These are phyloP conservation scores for Candida dajiaensis DNA, from an alignment of 805 yeast species.

Conservation along the genomic window DNA sequence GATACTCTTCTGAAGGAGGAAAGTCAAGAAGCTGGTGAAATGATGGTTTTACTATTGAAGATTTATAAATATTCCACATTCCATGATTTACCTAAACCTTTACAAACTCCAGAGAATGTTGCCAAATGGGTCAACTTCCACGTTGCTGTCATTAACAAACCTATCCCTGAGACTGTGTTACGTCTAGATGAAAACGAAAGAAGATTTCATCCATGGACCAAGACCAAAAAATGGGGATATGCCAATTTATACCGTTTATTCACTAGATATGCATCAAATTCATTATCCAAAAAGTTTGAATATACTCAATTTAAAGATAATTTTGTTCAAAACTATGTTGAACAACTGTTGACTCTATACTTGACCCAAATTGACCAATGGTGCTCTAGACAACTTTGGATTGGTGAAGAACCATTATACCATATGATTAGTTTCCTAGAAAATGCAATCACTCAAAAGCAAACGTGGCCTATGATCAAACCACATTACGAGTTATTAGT, in stretches of 20 bases:
- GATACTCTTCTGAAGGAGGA: slow-evolving; percentile 40
- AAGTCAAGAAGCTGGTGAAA: slow-evolving; percentile 52
- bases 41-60: slow-evolving; percentile 69
- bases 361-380: slow-evolving; percentile 67
- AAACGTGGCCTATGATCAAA: slow-evolving; percentile 62
- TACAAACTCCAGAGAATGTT: slow-evolving; percentile 48
- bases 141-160: slow-evolving; percentile 55
- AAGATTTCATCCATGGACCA: slow-evolving; percentile 55
- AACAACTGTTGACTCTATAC: slow-evolving; percentile 62
- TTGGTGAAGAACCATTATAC: slow-evolving; percentile 58
- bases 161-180: slow-evolving; percentile 47
- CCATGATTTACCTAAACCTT: slow-evolving; percentile 61
- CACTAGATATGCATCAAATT: slow-evolving; percentile 58
- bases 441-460: slow-evolving; percentile 49
- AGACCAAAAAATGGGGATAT: slow-evolving; percentile 83
- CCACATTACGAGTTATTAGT: slow-evolving; percentile 62
- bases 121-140: slow-evolving; percentile 75
- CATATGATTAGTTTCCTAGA: slow-evolving; percentile 61
- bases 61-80: slow-evolving; percentile 72
- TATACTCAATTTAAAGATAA: slow-evolving; percentile 56
- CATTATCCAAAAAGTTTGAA: slow-evolving; percentile 38
- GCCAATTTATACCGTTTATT: slow-evolving; percentile 71
- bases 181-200: slow-evolving; percentile 49
- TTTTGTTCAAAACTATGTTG: slow-evolving; percentile 57
- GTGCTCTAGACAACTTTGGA: slow-evolving; percentile 64